Percentiles rank a stretch among this genome's conserved stretches.
Evolutionary conservation across 257 asterid species (phyloP).

Genomic region (Vinca minor): DNA sequence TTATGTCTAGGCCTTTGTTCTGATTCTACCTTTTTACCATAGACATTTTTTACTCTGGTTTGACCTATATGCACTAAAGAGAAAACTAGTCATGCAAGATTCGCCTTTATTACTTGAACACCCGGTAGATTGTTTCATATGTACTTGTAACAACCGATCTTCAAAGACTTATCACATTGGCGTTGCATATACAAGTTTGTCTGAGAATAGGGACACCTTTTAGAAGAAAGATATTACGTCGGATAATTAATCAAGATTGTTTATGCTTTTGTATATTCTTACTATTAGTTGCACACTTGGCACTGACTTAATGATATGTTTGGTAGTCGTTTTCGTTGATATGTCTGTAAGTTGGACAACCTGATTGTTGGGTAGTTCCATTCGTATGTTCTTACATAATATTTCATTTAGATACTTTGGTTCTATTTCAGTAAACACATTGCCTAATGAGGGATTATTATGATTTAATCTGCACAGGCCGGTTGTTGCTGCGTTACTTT

Average conservation of each 20-base stretch:
- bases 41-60: neutral
- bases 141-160: neutral
- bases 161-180: neutral
- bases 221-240: neutral
- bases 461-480: constrained; percentile 36
- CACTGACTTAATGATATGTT: no score
- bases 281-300: no score
- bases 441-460: neutral
- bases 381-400: neutral
- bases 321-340: no score
- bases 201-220: neutral
- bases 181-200: neutral
- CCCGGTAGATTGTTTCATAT: no score
- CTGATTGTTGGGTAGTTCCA: no score
- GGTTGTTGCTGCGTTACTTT: constrained; percentile 74
- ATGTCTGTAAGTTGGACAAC: no score
- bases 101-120: neutral
- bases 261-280: neutral
- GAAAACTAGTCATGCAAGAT: neutral
- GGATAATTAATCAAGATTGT: neutral
- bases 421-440: no score
- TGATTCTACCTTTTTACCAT: neutral
- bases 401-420: neutral
- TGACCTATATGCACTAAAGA: neutral
- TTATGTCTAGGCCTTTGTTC: neutral